Evolutionary conservation across 2,329 filamentous ascomycete genomes (phyloP).

Genomic region (Colletotrichum sp.): DNA sequence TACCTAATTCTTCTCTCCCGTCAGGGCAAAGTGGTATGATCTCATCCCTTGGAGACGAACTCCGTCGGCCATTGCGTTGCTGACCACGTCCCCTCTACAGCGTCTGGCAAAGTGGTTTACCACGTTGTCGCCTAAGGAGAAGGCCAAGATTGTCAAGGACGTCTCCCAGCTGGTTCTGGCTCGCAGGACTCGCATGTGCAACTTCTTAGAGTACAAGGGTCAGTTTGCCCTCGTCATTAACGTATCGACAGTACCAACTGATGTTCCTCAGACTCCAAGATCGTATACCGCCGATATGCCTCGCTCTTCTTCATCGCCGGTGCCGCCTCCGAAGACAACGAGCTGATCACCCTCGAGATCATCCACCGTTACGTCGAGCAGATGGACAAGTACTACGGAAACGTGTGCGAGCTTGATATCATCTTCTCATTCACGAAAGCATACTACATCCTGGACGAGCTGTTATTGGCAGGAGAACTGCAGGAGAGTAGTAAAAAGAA

Average conservation of each 20-base stretch:
- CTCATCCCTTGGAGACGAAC: neutral
- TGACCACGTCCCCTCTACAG: slow-evolving; percentile 50
- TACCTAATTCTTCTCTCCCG: slow-evolving; percentile 97
- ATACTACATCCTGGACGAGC: slow-evolving; percentile 98
- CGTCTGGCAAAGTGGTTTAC: slow-evolving; percentile 99
- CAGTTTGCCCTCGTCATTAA: slow-evolving; percentile 1
- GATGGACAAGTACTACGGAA: slow-evolving; percentile 99
- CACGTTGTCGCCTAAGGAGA: slow-evolving; percentile 95
- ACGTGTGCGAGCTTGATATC: slow-evolving; percentile 98
- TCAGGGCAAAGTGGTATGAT: slow-evolving; percentile 97
- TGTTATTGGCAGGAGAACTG: slow-evolving; percentile 92
- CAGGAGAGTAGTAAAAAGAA: slow-evolving; percentile 99
- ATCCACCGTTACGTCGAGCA: slow-evolving; percentile 99
- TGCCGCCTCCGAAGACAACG: slow-evolving; percentile 96
- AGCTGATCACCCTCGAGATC: slow-evolving; percentile 96
- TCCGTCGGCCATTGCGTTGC: neutral
- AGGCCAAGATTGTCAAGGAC: slow-evolving; percentile 99
- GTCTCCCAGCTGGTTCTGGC: slow-evolving; percentile 97
- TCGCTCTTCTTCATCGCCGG: slow-evolving; percentile 99
- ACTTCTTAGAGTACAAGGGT: slow-evolving; percentile 99
- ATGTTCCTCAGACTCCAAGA: slow-evolving; percentile 79
- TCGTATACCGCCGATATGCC: slow-evolving; percentile 97
- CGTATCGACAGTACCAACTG: neutral
- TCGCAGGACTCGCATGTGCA: slow-evolving; percentile 97
- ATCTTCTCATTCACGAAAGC: slow-evolving; percentile 99